phyloP scores from a whole-genome alignment of 108 stramenopile genomes.

The Cylindrotheca fusiformis region DNA sequence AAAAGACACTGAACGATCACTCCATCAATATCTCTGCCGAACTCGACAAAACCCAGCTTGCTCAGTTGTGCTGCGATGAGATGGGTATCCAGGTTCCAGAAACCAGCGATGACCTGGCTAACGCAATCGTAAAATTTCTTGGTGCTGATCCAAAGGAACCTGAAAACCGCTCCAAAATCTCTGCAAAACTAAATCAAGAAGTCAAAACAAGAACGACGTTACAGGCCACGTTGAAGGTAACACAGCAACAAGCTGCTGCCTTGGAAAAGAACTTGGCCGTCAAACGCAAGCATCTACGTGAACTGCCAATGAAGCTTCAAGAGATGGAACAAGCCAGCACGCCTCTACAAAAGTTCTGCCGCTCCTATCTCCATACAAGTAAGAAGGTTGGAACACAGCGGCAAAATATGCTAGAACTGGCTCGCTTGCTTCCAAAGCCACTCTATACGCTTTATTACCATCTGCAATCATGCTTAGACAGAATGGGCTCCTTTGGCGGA shows the following conservation, averaged over 20 bases:
- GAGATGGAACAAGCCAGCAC: constrained; percentile 59
- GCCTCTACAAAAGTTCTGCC: constrained; percentile 62
- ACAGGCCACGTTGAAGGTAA: constrained; percentile 18
- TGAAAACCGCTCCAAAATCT: constrained; percentile 1
- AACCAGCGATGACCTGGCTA: background rate
- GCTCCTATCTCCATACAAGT: constrained; percentile 13
- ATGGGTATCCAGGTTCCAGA: background rate
- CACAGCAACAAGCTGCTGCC: constrained; percentile 28
- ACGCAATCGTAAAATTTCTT: constrained; percentile 4
- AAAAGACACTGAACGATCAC: constrained; percentile 22
- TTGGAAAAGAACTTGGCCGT: constrained; percentile 27
- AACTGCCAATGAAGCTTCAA: constrained; percentile 50
- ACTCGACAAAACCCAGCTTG: constrained; percentile 4
- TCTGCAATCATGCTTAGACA: constrained; percentile 58
- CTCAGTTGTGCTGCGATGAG: constrained; percentile 8
- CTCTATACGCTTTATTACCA: constrained; percentile 74
- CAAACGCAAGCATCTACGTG: constrained; percentile 31
- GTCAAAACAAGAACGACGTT: constrained; percentile 20
- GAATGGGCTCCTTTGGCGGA: constrained; percentile 6
- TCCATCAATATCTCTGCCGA: constrained; percentile 5
- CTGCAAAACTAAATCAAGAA: constrained; percentile 20
- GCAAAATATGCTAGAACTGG: constrained; percentile 50
- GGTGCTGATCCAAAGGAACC: constrained; percentile 17
- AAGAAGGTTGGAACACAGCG: constrained; percentile 25
- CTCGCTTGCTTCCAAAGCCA: constrained; percentile 47